Conservation (phyloP, 306 rosid genomes). For the Neltuma alba region DNA sequence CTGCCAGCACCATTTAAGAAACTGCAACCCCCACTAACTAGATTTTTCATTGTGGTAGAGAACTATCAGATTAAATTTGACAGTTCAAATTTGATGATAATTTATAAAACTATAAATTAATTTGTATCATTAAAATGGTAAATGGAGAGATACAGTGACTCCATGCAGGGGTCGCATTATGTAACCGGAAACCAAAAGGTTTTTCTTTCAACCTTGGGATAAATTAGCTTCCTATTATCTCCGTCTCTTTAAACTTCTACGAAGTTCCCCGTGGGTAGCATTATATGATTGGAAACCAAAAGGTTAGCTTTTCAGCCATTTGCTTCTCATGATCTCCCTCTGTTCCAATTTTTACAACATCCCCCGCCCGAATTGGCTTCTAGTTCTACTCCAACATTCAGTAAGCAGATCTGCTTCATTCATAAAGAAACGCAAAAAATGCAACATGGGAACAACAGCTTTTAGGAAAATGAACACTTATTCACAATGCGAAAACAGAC, state of each 20-base stretch:
- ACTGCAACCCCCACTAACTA: background rate
- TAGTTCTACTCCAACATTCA: background rate
- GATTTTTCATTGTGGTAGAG: background rate
- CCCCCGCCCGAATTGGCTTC: background rate
- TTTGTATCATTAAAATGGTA: background rate
- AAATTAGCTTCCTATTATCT: background rate
- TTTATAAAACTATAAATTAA: background rate
- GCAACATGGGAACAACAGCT: background rate
- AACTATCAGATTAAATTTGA: background rate
- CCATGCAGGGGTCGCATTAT: background rate
- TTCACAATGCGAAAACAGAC: background rate
- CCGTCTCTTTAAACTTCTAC: background rate
- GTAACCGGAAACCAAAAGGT: background rate
- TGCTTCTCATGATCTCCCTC: background rate
- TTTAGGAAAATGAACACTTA: background rate
- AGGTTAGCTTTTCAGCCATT: background rate
- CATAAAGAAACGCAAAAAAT: background rate
- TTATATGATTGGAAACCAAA: background rate
- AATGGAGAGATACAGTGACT: background rate
- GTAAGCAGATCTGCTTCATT: background rate
- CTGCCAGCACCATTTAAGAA: background rate
- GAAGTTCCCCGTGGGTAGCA: background rate
- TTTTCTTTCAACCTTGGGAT: background rate
- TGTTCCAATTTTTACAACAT: background rate
- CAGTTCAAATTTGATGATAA: too few relatives aligned